Evolutionary conservation across 2,329 filamentous ascomycete species (phyloP), one percentile per base, ranked within the genome.

Genomic region (Epichloe brachyelytri): DNA sequence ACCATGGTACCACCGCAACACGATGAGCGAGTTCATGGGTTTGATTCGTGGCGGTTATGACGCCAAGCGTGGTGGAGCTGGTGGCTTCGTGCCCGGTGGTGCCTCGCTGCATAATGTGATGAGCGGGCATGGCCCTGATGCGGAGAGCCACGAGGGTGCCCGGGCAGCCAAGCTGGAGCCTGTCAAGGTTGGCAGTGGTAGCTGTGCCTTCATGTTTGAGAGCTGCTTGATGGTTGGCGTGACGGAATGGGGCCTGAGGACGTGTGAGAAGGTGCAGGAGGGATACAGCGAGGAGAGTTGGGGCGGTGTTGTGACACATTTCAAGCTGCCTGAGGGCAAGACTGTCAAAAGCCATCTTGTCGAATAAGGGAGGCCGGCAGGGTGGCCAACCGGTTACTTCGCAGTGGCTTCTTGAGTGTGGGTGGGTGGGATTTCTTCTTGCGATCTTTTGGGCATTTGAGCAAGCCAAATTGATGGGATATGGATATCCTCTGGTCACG

Each of bases 1-100:
- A 11, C 83, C 84, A 0, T 87, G 82, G 73, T 87, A 84, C 68
- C 83, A 87, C 65, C 76, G 81, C 58, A 85, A 84, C 68, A 81
- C 77, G 30, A 82, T 82, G 71, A 77, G 74, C 47, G 80, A 85
- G 65, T 82, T 83, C 65, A 81, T 81, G 77, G 79, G 78, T 0
- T 65, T 82, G 22, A 76, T 82, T 49, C 63, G 68, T 45, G 78
- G 78, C 4, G 71, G 69, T 3, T 82, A 83, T 59, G 78, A 84
- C 52, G 80, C 82, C 69, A 76, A 85, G 64, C 71, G 59, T 62
- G 81, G 69, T 0, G 68, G 69, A 1, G 58, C 58, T 5, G 71
- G 71, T 14, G 77, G 76, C 0, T 82, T 82, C 60, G 71, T 73
- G 15, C 77, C 79, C 0, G 79, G 76, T 2, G 78, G 77, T 2